Conservation (phyloP, 169 alveolate genomes). For the Plasmodium falciparum region DNA sequence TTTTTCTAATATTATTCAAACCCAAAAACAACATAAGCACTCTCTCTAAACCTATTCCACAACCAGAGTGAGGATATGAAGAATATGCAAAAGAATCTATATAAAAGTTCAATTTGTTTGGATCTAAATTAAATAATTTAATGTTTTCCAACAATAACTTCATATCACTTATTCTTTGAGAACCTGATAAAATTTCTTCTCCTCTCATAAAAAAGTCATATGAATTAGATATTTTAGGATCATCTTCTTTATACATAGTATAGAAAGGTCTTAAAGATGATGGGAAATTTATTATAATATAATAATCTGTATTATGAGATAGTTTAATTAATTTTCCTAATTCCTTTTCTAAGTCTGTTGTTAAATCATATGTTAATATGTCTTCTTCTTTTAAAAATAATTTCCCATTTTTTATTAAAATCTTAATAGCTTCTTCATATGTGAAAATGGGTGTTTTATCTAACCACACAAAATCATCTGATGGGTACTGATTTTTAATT, state of each 20-base stretch:
- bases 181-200: constrained; percentile 99
- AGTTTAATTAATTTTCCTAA: constrained; percentile 95
- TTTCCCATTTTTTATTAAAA: constrained; percentile 83
- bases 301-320: constrained; percentile 97
- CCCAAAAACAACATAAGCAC: constrained; percentile 97
- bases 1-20: constrained; percentile 96
- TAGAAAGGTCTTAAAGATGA: constrained; percentile 98
- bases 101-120: constrained; percentile 92
- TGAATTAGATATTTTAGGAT: constrained; percentile 90
- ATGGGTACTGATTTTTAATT: constrained; percentile 69
- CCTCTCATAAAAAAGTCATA: constrained; percentile 99
- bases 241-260: constrained; percentile 96
- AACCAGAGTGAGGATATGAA: constrained; percentile 99
- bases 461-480: constrained; percentile 57
- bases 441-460: constrained; percentile 74
- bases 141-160: constrained; percentile 90
- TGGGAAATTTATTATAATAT: constrained; percentile 97
- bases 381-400: constrained; percentile 87
- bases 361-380: constrained; percentile 89
- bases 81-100: constrained; percentile 97
- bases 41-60: constrained; percentile 99
- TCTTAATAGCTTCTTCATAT: constrained; percentile 83
- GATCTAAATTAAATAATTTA: constrained; percentile 90
- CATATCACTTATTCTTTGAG: constrained; percentile 99
- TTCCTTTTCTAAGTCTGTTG: constrained; percentile 96